Evolutionary conservation across 306 rosid species (phyloP).

Genomic region (Glycine latifolia): DNA sequence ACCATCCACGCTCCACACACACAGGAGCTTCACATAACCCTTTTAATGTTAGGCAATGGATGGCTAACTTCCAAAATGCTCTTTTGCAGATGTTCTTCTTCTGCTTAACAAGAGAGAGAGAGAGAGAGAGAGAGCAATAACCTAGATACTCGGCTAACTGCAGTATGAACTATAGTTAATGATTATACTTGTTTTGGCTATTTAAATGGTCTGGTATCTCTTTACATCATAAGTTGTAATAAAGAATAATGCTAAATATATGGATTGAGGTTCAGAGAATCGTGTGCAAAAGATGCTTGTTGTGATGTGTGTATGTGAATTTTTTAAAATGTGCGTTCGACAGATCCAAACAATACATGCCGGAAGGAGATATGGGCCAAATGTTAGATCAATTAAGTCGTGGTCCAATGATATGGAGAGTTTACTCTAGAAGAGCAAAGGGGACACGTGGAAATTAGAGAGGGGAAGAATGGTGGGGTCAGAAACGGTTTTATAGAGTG

Average conservation of each 20-base stretch:
- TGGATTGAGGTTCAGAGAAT: not conserved
- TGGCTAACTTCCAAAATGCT: not conserved
- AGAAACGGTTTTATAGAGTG: not conserved
- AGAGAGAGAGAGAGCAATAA: slow-evolving; percentile 14
- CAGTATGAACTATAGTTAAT: slow-evolving; percentile 15
- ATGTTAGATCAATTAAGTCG: not conserved
- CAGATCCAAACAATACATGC: not conserved
- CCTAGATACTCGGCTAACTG: slow-evolving; percentile 15
- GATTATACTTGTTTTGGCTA: slow-evolving; percentile 27
- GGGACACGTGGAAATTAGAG: not conserved
- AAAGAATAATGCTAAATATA: not conserved
- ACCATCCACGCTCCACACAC: not conserved
- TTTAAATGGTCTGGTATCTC: slow-evolving; percentile 14
- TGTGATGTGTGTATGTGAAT: not conserved
- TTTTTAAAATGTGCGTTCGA: not conserved
- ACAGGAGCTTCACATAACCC: not conserved
- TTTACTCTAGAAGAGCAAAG: not conserved
- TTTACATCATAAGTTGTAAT: not conserved
- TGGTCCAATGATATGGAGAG: not conserved
- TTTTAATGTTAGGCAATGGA: slow-evolving; percentile 1
- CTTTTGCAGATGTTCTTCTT: not conserved
- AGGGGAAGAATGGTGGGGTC: not conserved
- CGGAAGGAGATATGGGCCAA: not conserved
- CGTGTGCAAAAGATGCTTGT: not conserved
- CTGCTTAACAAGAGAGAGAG: not conserved